Base-by-base conservation (phyloP, 2,329 filamentous ascomycete genomes). In the Anisogramma anomala region DNA sequence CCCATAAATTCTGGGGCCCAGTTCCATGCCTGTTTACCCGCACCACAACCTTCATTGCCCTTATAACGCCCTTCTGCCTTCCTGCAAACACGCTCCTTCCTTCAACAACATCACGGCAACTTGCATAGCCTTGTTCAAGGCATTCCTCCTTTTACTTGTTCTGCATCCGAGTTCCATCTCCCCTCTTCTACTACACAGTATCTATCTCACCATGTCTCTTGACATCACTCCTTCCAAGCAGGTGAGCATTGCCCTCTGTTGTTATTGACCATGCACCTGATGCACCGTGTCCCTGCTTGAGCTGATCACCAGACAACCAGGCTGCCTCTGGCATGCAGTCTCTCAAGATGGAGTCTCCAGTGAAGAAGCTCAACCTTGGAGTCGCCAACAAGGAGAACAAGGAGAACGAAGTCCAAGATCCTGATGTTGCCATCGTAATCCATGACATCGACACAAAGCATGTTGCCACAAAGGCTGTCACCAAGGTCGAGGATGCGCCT, bases 281-380 rank as follows among this genome's bases (percentile, higher is more conserved):
- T 49, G 36, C 48, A 30, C 26, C 43, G 36, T 38, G 47, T 48
- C 47, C 30, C 8, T 30, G 35, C 39, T 41, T 36, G 6, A 41
- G 39, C 61, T 68, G 61, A 66, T 53, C 43, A 41, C 38, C 47
- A 42, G 48, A 28, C 43, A 36, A 34, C 50, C 60, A 96, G 89
- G 82, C 82, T 69, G 84, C 87, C 56, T 80, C 84, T 57, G 86
- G 79, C 55, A 82, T 96, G 58, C 80, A 91, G 64, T 78, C 77
- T 53, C 74, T 96, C 62, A 93, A 89, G 68, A 93, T 95, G 78
- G 84, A 93, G 53, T 91, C 86, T 1, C 87, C 88, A 33, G 68
- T 82, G 50, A 94, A 94, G n/a, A n/a, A n/a, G n/a, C n/a, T n/a
- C n/a, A n/a, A n/a, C n/a, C n/a, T n/a, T n/a, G n/a, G n/a, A n/a